A percentile compares a stretch with the other conserved stretches of the same genome.
Evolutionary conservation across 2,329 filamentous ascomycete species (phyloP).

Genomic region (Pestalotiopsis sp.): DNA sequence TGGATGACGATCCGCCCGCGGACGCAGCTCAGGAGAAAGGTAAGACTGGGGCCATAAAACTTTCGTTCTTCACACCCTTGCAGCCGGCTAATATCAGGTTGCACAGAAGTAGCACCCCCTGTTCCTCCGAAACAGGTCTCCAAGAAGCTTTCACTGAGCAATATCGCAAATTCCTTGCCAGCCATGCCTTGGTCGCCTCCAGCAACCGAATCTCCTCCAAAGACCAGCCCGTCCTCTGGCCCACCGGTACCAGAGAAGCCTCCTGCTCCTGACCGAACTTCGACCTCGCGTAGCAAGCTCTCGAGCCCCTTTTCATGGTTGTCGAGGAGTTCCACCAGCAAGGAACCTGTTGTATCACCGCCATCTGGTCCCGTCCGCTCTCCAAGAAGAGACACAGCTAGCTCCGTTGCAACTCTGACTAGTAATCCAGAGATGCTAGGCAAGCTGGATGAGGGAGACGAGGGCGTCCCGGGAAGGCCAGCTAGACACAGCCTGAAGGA

Average conservation of each 20-base stretch:
- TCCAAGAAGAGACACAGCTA: constrained; percentile 72
- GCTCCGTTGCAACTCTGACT: constrained; percentile 75
- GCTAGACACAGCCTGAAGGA: constrained; percentile 71
- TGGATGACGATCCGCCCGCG: constrained; percentile 57
- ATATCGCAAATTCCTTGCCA: constrained; percentile 72
- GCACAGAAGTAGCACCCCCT: constrained; percentile 27
- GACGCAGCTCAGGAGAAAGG: constrained; percentile 35
- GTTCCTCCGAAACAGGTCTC: constrained; percentile 43
- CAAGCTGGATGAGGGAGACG: constrained; percentile 73
- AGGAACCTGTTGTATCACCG: constrained; percentile 56
- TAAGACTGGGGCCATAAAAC: constrained; percentile 21
- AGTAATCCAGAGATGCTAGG: constrained; percentile 82
- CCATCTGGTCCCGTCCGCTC: constrained; percentile 45
- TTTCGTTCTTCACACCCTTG: neutral
- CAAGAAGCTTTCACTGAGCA: constrained; percentile 66
- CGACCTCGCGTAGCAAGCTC: constrained; percentile 64
- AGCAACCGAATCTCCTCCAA: constrained; percentile 50
- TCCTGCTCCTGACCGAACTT: constrained; percentile 8
- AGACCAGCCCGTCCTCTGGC: constrained; percentile 42
- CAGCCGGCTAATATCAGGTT: constrained; percentile 11
- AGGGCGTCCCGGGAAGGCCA: constrained; percentile 47
- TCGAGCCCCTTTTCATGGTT: constrained; percentile 89
- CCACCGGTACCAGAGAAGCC: constrained; percentile 34
- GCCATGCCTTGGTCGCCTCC: constrained; percentile 73
- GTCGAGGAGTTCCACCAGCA: constrained; percentile 66